Percentiles rank a stretch among this genome's conserved stretches.
Conservation (phyloP, 805 yeast genomes). For the Barnettozyma pratensis region DNA sequence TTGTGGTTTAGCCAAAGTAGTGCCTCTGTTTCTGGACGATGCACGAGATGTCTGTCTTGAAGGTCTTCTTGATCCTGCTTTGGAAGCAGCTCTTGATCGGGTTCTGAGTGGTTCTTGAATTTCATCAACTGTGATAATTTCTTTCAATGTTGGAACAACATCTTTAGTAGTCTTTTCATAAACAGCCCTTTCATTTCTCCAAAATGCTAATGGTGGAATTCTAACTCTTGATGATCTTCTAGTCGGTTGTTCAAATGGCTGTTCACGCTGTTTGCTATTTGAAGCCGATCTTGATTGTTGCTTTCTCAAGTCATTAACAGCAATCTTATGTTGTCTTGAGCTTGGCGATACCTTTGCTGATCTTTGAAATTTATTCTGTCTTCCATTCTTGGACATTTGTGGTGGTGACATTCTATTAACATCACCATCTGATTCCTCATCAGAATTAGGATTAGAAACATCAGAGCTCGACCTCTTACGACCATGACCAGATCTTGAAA, state of each 20-base stretch:
- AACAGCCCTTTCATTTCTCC: constrained; percentile 77
- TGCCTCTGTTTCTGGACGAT: constrained; percentile 4
- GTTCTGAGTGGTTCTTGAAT: constrained; percentile 5
- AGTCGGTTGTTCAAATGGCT: constrained; percentile 26
- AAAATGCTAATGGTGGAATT: constrained; percentile 70
- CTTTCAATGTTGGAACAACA: constrained; percentile 51
- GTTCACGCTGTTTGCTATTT: neutral
- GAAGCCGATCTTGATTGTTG: constrained; percentile 11
- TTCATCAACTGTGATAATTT: constrained; percentile 43
- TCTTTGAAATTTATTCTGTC: constrained; percentile 6
- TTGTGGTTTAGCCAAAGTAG: neutral
- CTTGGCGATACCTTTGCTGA: neutral
- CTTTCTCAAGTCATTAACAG: constrained; percentile 1
- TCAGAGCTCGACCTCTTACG: neutral
- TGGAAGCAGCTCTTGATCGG: constrained; percentile 14
- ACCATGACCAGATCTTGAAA: neutral
- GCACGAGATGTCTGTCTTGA: constrained; percentile 5
- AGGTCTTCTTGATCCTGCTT: constrained; percentile 10
- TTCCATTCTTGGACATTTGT: neutral
- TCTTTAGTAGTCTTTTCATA: constrained; percentile 39
- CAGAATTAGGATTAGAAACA: neutral
- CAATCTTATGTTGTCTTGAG: constrained; percentile 5
- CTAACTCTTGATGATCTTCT: constrained; percentile 64
- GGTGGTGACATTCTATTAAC: neutral
- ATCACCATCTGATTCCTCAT: neutral